Percentiles rank a stretch among this genome's conserved stretches.
phyloP scores from a whole-genome alignment of 345 rosid genomes.

The Euphorbia lathyris region DNA sequence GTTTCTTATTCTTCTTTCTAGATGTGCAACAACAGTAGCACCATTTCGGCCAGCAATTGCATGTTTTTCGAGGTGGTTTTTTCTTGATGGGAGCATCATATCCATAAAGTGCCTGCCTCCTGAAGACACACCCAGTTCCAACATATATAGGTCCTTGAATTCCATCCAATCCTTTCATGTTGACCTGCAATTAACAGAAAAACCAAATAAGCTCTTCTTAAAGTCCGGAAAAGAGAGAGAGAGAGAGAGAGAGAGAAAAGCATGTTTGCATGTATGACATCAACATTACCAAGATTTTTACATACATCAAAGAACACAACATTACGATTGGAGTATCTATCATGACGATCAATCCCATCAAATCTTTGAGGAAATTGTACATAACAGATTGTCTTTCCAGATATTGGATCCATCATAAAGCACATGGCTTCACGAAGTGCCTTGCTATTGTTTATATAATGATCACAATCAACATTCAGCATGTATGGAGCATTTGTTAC shows the following conservation, averaged over 20 bases:
- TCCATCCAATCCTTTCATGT: slow-evolving; percentile 95
- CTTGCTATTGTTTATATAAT: slow-evolving; percentile 18
- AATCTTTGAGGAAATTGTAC: slow-evolving; percentile 25
- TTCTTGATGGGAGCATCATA: slow-evolving; percentile 75
- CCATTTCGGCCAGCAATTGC: slow-evolving; percentile 90
- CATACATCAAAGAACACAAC: slow-evolving; percentile 23
- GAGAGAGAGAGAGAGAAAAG: background rate
- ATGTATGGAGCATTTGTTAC: slow-evolving; percentile 20
- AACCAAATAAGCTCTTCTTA: slow-evolving; percentile 1
- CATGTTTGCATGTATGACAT: background rate
- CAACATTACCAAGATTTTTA: background rate
- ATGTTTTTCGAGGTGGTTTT: slow-evolving; percentile 63
- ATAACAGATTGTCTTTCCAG: slow-evolving; percentile 17
- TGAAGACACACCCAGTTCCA: slow-evolving; percentile 91
- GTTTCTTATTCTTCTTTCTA: slow-evolving; percentile 48
- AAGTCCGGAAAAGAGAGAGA: background rate
- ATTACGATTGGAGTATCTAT: slow-evolving; percentile 22
- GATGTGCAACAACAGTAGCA: slow-evolving; percentile 40
- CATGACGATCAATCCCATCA: slow-evolving; percentile 19
- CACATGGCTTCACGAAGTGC: slow-evolving; percentile 24
- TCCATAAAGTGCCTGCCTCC: slow-evolving; percentile 85
- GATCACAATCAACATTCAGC: slow-evolving; percentile 25
- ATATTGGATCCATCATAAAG: slow-evolving; percentile 20
- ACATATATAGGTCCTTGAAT: slow-evolving; percentile 93
- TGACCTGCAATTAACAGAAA: slow-evolving; percentile 49